Evolutionary conservation across 768 basidiomycete species (phyloP).

Genomic region (Podaxis carcinomalis): DNA sequence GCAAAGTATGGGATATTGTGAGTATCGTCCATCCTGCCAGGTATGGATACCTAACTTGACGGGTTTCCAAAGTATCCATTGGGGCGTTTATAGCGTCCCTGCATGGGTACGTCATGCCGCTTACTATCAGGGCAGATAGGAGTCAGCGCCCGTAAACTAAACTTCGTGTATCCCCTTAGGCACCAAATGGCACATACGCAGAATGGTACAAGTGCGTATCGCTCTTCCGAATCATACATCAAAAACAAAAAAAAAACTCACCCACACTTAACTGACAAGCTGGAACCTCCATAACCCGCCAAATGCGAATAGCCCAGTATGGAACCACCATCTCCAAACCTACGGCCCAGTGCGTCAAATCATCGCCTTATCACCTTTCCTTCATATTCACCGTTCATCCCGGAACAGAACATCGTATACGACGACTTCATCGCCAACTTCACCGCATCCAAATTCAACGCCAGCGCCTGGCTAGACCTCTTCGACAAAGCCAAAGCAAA

Average conservation of each 20-base stretch:
- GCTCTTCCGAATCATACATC: not conserved
- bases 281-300: constrained; percentile 35
- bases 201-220: constrained; percentile 55
- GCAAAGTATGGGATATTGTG: constrained; percentile 58
- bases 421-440: constrained; percentile 58
- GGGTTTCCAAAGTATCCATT: constrained; percentile 36
- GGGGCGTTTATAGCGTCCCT: constrained; percentile 45
- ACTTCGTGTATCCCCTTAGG: constrained; percentile 20
- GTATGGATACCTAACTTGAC: not conserved
- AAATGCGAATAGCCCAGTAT: constrained; percentile 34
- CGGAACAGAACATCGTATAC: constrained; percentile 38
- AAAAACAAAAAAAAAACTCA: not conserved
- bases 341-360: constrained; percentile 34
- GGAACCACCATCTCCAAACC: constrained; percentile 43
- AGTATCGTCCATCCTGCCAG: constrained; percentile 13
- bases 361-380: not conserved
- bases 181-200: constrained; percentile 35
- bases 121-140: not conserved
- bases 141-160: not conserved
- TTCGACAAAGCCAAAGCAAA: constrained; percentile 55
- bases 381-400: not conserved
- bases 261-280: constrained; percentile 17
- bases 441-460: constrained; percentile 48
- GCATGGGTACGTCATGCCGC: constrained; percentile 29
- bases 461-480: constrained; percentile 50